Evolutionary conservation across 1,139 yeast species (phyloP), one percentile per base, ranked within the genome.

Genomic region (Geotrichum bryndzae): DNA sequence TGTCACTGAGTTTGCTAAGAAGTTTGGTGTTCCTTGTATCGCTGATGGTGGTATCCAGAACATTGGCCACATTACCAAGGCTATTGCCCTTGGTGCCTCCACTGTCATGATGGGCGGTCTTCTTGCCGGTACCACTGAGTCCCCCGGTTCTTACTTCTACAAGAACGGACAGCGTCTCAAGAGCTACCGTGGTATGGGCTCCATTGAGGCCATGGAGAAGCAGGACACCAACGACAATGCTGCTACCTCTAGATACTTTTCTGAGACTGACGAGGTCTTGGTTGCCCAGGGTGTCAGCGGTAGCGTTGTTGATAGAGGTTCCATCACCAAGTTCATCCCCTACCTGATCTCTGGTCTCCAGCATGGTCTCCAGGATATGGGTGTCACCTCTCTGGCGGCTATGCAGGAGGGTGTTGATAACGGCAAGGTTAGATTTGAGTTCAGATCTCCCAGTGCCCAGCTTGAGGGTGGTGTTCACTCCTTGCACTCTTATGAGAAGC

Each of bases 251-350:
- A 89, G 99, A 81, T 94, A 94, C 82, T 94, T 94, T 79, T 90
- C 97, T 64, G 99, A 94, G 81, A 80, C 90, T 67, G 99, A 94
- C 77, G 82, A 88, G 73, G 98, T 94, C 67, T 84, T 94, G 69
- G 99, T 94, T 70, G 99, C 99, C 62, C 99, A 94, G 82, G 99
- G 99, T 84, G 99, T 94, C 69, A 83, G 95, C 67, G 99, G 99
- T 72, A 83, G 96, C 60, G 99, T 94, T 70, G 87, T 91, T 70
- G 99, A 94, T 81, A 90, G 92, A 78, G 99, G 99, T 72, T 91
- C 98, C 51, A 83, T 94, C 74, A 84, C 86, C 76, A 94, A 94
- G 81, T 94, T 91, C 74, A 81, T 94, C 68, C 99, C 99, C 67
- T 94, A 94, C 82, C 82, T 94, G 77, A 87, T 81, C 84, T 87